These are phyloP conservation scores for Pulveroboletus ravenelii DNA, from an alignment of 768 basidiomycete species.

Conservation along the genomic window DNA sequence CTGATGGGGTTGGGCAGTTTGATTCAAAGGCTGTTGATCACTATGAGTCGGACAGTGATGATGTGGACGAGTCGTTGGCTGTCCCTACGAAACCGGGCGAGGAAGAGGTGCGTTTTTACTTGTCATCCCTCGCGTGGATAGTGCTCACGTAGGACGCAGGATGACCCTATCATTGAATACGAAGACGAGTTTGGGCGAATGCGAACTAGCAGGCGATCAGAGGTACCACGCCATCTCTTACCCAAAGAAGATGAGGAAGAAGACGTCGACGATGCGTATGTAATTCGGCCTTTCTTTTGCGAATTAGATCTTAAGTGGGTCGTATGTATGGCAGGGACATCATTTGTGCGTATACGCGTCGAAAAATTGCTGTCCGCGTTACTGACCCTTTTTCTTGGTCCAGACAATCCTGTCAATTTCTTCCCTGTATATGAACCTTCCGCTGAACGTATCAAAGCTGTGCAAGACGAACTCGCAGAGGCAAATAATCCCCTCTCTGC, in stretches of 20 bases:
- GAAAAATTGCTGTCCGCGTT: background rate
- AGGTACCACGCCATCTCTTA: slow-evolving; percentile 67
- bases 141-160: slow-evolving; percentile 32
- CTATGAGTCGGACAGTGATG: slow-evolving; percentile 69
- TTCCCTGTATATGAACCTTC: slow-evolving; percentile 89
- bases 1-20: slow-evolving; percentile 43
- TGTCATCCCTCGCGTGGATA: background rate
- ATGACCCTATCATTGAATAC: slow-evolving; percentile 80
- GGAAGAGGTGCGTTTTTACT: slow-evolving; percentile 34
- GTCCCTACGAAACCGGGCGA: slow-evolving; percentile 43
- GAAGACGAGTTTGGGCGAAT: slow-evolving; percentile 85
- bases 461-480: slow-evolving; percentile 66
- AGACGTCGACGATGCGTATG: slow-evolving; percentile 52
- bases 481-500: slow-evolving; percentile 60
- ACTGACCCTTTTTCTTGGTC: slow-evolving; percentile 1
- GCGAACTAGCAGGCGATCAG: slow-evolving; percentile 63
- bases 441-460: slow-evolving; percentile 70
- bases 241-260: slow-evolving; percentile 40
- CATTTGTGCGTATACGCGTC: slow-evolving; percentile 40
- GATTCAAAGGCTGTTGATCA: slow-evolving; percentile 51
- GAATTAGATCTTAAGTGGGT: background rate
- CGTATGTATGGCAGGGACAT: slow-evolving; percentile 43
- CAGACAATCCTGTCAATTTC: slow-evolving; percentile 77
- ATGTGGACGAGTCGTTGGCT: slow-evolving; percentile 71
- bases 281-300: slow-evolving; percentile 4